Conservation (phyloP, 1,284 basidiomycete genomes). For the Trichosporon asahii region DNA sequence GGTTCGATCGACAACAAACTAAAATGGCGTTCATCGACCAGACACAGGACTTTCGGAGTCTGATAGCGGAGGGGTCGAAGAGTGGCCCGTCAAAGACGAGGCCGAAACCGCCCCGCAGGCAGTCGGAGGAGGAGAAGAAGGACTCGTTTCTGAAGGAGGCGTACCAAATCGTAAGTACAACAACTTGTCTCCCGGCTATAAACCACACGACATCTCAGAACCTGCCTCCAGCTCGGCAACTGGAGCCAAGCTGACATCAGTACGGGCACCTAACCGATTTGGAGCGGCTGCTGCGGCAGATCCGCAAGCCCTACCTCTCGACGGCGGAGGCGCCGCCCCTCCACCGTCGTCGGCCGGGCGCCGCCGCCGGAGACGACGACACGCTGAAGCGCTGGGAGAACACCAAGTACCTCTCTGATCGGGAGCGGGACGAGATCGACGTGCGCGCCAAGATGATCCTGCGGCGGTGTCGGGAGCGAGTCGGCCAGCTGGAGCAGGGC, state of each 20-base stretch:
- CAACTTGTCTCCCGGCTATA: no score
- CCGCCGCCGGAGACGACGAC: slow-evolving; percentile 10
- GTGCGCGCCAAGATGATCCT: slow-evolving; percentile 56
- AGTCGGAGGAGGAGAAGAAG: slow-evolving; percentile 17
- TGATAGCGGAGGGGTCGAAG: slow-evolving; percentile 24
- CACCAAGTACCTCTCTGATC: slow-evolving; percentile 54
- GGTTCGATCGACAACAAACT: neutral
- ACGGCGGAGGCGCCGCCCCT: slow-evolving; percentile 36
- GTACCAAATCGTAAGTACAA: slow-evolving; percentile 49
- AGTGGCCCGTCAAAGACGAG: neutral
- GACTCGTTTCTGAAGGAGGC: slow-evolving; percentile 50
- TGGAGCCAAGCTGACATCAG: slow-evolving; percentile 31
- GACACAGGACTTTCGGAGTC: slow-evolving; percentile 24
- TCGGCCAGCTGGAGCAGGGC: slow-evolving; percentile 54
- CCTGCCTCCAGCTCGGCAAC: no score
- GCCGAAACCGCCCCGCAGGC: neutral
- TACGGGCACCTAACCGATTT: slow-evolving; percentile 45
- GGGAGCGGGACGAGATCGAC: slow-evolving; percentile 60
- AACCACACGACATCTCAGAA: no score
- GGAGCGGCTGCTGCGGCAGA: slow-evolving; percentile 33
- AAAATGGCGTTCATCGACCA: slow-evolving; percentile 31
- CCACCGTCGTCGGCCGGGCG: slow-evolving; percentile 24
- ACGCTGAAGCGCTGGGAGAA: slow-evolving; percentile 44
- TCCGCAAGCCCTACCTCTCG: slow-evolving; percentile 50
- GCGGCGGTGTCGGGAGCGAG: slow-evolving; percentile 55